Evolutionary conservation across 2,329 filamentous ascomycete genomes (phyloP), one percentile per base, ranked within the genome.

Genomic region (Seiridium cupressi): DNA sequence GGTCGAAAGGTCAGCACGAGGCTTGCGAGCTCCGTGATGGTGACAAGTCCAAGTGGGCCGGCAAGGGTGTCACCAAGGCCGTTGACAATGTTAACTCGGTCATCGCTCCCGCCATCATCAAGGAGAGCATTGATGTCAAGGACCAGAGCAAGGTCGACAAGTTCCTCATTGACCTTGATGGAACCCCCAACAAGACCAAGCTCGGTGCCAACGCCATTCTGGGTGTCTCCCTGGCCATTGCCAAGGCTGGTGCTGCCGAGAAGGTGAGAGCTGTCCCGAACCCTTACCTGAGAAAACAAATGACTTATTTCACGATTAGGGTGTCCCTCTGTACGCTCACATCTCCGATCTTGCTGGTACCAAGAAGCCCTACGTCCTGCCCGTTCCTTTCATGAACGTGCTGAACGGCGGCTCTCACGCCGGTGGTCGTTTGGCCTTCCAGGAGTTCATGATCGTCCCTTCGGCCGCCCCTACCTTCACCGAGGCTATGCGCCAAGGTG

Each of bases 361-460:
- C 77, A 93, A 94, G 87, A 93, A 94, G 86, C 91, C 91, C 73
- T 95, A 92, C 71, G 91, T 95, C 68, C 89, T 96, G 44, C 92
- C 92, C 64, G 91, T 95, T 68, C 92, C 92, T 71, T 96, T 96
- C 87, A 91, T 92, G 89, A 96, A 96, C 81, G 92, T 96, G 75
- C 85, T 96, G 68, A 96, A 96, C 79, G 92, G 92, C 70, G 83
- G 95, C 69, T 98, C 94, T 73, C 95, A 99, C 84, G 95, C 95
- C 68, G 95, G 95, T 86, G 95, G 95, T 74, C 92, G 93, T 76
- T 87, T 96, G 70, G 92, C 92, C 69, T 96, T 96, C 88, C 92
- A 96, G 81, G 92, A 96, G 81, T 96, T 96, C 86, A 96, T 96
- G 92, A 94, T 96, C 70, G 92, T 94, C 61, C 92, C 92, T 66